Base-by-base conservation (phyloP, 371 early-diverging fungal species). In the Caulochytrium protostelioides region DNA sequence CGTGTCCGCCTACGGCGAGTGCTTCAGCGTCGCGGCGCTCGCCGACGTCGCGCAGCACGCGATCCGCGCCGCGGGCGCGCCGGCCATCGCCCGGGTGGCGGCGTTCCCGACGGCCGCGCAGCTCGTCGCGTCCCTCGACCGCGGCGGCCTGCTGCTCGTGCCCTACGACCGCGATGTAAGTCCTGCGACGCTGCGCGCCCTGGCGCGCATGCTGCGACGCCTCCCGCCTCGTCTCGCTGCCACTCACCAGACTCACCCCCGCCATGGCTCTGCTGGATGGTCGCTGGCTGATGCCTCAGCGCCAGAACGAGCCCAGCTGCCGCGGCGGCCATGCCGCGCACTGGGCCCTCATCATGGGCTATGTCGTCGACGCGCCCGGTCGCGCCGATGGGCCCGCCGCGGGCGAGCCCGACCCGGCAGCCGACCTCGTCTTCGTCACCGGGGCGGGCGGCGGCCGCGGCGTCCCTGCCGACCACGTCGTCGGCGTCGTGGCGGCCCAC, bases 91-190 rank as follows among this genome's bases (percentile, higher is more conserved):
- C n/a, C n/a, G n/a, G n/a, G n/a, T n/a, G n/a, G n/a, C n/a, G n/a
- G n/a, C n/a, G n/a, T n/a, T n/a, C 8, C 6, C 6, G 23, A 22
- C 23, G 23, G 23, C 23, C 23, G 23, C 13, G 20, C 24, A 14
- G 12, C 22, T 23, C 16, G 22, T 6, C 27, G 3, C 10, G 6
- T 21, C 21, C 3, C 22, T 46, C n/a, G 6, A 21, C n/a, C 1
- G 2, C 2, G 46, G 41, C 3, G 46, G 38, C 17, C 41, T 46
- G 28, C 22, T 28, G 22, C 30, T 39, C 10, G 37, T 46, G 3
- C 41, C 46, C n/a, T 46, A 46, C 32, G 41, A 46, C 31, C 35
- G 34, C 28, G 46, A 46, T 31, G 39, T 37, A 19, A 46, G 41
- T 19, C 14, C n/a, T n/a, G n/a, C n/a, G n/a, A n/a, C n/a, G n/a